Base-by-base conservation (phyloP, 371 early-diverging fungal genomes). In the Mucor saturninus region DNA sequence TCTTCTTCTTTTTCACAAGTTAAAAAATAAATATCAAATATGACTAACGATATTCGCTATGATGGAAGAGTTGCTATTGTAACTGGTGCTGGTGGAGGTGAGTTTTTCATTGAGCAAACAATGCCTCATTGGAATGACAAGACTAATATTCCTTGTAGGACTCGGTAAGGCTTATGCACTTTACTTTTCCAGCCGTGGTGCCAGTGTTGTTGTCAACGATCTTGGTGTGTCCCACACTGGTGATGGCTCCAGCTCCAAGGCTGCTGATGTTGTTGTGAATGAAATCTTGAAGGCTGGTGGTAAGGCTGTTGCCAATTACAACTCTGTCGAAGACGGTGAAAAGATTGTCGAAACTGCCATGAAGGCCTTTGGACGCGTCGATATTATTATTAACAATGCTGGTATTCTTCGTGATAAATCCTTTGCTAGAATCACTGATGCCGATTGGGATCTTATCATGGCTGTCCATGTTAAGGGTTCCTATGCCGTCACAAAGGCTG, bases 31-130 rank as follows among this genome's bases (percentile, higher is more conserved):
- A 26, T 14, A 60, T 39, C n/a, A 49, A 62, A 40, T 54, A 80
- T 81, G 81, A 65, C 69, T 21, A 68, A 73, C 56, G 75, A 78
- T 61, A 76, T 81, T 67, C 90, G 92, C 59, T 98, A 93, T 71
- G 94, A 98, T 72, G 86, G 86, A 74, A 88, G 92, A 62, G 98
- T 98, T 14, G 98, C 91, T 48, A 88, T 98, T 68, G 90, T 99
- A 60, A 98, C 99, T 53, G 99, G 99, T 53, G 98, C 98, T 61
- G 99, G 99, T 63, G 98, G 98, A 69, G 95, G 95, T 91, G 74
- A 67, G 74, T 60, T 21, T 48, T 39, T 3, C 30, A 26, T 26
- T 14, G 15, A 31, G 35, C 35, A 35, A 35, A 35, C 35, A 48
- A 35, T 37, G 13, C 29, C 40, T 32, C 26, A 0, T 15, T 35